Base-by-base conservation (phyloP, 1,284 basidiomycete genomes). In the Microbotryomycetes sp. region DNA sequence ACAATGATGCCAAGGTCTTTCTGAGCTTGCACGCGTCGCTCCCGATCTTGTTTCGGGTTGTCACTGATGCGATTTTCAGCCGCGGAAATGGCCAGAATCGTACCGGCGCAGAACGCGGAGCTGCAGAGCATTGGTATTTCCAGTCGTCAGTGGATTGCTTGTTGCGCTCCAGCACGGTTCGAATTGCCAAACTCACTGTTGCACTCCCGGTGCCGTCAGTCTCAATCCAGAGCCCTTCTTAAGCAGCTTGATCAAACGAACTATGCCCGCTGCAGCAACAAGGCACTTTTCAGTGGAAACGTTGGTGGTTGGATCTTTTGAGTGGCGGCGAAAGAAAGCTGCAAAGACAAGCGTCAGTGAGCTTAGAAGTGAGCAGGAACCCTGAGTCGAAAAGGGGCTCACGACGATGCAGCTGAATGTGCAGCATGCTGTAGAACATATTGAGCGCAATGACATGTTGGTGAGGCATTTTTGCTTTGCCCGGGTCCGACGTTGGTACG, bases 231-330 rank as follows among this genome's bases (percentile, higher is more conserved):
- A 49, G 6, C 60, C 58, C 1, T 60, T 62, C 19, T 49, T 49
- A 4, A 61, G 30, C 15, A 68, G 54, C 54, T 63, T 65, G 61
- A 68, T 36, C 32, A 67, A 59, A 16, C 66, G 31, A n/a, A 68
- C 66, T 15, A 65, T 68, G 48, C 59, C 56, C 46, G 9, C 15
- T 12, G 66, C 56, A 3, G 63, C 61, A 4, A 47, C 19, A 49
- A 68, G 53, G 36, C 66, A 68, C 46, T 68, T 65, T 3, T 68
- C 58, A 6, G 66, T 68, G 29, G 54, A 58, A 51, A 68, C 22
- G 31, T 65, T 63, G 7, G 51, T 65, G 16, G 60, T 50, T 9
- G 60, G 29, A 28, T 58, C 52, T 3, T 49, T 19, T 0, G 63
- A 62, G 6, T 36, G 45, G 1, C 60, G 63, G 54, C 63, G 66